Evolutionary conservation across 2,329 filamentous ascomycete species (phyloP).

Genomic region (Ophiostoma novo-ulmi): DNA sequence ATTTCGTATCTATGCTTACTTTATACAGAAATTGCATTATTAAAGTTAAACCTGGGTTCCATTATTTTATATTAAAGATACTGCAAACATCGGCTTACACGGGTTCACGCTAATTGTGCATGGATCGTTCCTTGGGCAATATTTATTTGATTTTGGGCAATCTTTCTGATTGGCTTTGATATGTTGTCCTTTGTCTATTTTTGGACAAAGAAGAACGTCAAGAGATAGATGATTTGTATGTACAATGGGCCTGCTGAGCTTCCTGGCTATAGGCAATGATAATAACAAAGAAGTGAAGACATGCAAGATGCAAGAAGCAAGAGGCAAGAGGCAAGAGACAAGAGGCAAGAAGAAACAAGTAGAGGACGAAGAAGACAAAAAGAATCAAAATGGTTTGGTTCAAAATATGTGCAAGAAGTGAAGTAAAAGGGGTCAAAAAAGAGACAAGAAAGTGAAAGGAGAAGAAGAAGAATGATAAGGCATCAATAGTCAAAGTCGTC

Average conservation of each 20-base stretch:
- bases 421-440: slow-evolving; percentile 4
- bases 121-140: background rate
- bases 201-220: background rate
- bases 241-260: slow-evolving; percentile 10
- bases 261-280: background rate
- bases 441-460: background rate
- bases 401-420: slow-evolving; percentile 23
- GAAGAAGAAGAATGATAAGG: background rate
- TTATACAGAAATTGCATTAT: too few species aligned
- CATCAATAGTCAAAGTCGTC: background rate
- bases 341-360: background rate
- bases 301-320: background rate
- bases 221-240: slow-evolving; percentile 3
- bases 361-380: slow-evolving; percentile 6
- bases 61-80: too few species aligned
- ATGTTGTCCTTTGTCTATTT: background rate
- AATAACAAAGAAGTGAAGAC: slow-evolving; percentile 6
- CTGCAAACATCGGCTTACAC: background rate
- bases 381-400: background rate
- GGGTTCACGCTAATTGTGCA: background rate
- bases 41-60: too few species aligned
- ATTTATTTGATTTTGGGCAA: background rate
- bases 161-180: background rate
- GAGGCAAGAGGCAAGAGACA: background rate
- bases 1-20: too few species aligned